These are phyloP conservation scores for Helicostylum pulchrum DNA, from an alignment of 192 early-diverging fungal genomes.

Conservation along the genomic window DNA sequence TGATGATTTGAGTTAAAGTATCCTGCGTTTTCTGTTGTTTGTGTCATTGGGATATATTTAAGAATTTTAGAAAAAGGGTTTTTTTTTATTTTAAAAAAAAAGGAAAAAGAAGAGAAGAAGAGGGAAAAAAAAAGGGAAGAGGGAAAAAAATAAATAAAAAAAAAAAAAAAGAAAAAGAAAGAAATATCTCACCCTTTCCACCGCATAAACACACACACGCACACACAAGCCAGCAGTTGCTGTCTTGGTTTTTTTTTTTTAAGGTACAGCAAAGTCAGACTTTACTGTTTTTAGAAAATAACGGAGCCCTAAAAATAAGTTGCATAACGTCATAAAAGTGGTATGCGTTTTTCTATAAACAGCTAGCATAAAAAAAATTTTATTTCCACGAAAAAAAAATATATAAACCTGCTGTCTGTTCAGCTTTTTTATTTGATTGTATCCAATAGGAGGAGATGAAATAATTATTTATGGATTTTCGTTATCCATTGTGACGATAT, in stretches of 20 bases:
- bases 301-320: constrained; percentile 1
- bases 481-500: constrained; percentile 13
- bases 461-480: background rate
- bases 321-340: constrained; percentile 10
- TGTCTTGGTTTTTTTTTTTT: too few species aligned
- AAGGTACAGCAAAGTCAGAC: background rate
- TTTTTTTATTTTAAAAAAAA: background rate
- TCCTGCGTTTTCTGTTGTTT: background rate
- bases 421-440: background rate
- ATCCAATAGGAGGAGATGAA: background rate
- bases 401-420: too few species aligned
- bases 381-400: background rate
- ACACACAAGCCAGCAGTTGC: too few species aligned
- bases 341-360: background rate
- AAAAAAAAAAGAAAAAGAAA: background rate
- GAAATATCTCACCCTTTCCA: too few species aligned
- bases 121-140: background rate
- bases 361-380: background rate
- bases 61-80: too few species aligned
- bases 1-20: background rate
- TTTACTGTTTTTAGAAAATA: constrained; percentile 17
- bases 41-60: constrained; percentile 7
- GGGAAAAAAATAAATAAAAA: background rate
- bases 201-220: too few species aligned
- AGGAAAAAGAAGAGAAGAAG: background rate